Conservation (phyloP, 495 filamentous ascomycete genomes). For the Aspergillus incahuasiensis region DNA sequence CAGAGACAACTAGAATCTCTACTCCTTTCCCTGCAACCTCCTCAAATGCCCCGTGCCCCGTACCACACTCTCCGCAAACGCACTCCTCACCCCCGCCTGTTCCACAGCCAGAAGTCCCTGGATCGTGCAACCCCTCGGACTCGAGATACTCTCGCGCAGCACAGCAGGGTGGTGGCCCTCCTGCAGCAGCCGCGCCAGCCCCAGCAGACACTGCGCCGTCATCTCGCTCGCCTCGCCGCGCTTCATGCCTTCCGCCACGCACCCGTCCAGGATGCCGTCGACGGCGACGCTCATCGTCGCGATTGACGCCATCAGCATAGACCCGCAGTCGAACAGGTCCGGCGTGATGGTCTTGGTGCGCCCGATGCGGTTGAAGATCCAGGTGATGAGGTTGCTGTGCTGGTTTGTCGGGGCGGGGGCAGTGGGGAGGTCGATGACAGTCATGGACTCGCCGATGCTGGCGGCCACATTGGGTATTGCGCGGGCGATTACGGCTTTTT, state of each 20-base stretch:
- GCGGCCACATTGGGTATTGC: slow-evolving; percentile 40
- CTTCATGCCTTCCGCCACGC: slow-evolving; percentile 41
- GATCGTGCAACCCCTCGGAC: slow-evolving; percentile 43
- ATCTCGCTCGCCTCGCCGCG: slow-evolving; percentile 36
- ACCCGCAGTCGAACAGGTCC: slow-evolving; percentile 34
- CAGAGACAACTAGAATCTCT: background rate
- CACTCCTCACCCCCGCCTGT: slow-evolving; percentile 37
- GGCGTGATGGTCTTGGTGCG: slow-evolving; percentile 27
- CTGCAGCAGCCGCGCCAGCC: slow-evolving; percentile 35
- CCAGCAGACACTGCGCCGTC: slow-evolving; percentile 38
- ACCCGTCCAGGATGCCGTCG: slow-evolving; percentile 41
- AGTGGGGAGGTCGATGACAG: slow-evolving; percentile 28
- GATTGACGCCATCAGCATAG: slow-evolving; percentile 34
- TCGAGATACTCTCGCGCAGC: slow-evolving; percentile 37
- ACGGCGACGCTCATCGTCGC: slow-evolving; percentile 43
- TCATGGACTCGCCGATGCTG: slow-evolving; percentile 33
- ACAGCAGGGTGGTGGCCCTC: slow-evolving; percentile 34
- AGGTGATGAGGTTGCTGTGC: slow-evolving; percentile 11
- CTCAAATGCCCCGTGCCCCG: background rate
- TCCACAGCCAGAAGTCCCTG: slow-evolving; percentile 43
- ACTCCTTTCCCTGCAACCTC: background rate
- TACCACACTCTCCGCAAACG: slow-evolving; percentile 1
- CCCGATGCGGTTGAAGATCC: slow-evolving; percentile 39
- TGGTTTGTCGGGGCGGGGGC: background rate
- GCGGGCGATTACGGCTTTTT: slow-evolving; percentile 9